Evolutionary conservation across 2,329 filamentous ascomycete species (phyloP).

Genomic region (Diaporthe longicolla): DNA sequence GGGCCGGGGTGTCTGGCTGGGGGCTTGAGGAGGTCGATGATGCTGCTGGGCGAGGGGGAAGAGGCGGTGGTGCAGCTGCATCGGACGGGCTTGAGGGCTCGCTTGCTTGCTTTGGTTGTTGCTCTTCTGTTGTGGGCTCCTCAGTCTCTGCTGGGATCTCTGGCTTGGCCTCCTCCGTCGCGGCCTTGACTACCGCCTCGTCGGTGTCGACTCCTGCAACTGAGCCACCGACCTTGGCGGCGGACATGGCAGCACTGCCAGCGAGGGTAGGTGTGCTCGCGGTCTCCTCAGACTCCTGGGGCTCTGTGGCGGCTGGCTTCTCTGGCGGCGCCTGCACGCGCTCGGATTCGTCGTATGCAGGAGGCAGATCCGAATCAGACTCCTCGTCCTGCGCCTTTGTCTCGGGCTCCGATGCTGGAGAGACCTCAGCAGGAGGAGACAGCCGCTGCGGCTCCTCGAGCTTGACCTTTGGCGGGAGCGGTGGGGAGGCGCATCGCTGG

Average conservation of each 20-base stretch:
- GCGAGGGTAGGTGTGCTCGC: slow-evolving; percentile 1
- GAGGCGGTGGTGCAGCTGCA: slow-evolving; percentile 12
- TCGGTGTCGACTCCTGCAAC: slow-evolving; percentile 1
- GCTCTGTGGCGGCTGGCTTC: slow-evolving; percentile 9
- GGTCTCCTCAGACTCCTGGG: background rate
- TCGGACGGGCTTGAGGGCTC: background rate
- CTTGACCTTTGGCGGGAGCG: slow-evolving; percentile 40
- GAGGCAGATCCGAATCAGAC: slow-evolving; percentile 21
- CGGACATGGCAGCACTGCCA: slow-evolving; percentile 1
- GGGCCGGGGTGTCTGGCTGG: slow-evolving; percentile 34
- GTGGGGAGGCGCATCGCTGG: slow-evolving; percentile 37
- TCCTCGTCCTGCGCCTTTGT: background rate
- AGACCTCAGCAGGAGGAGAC: background rate
- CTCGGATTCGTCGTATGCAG: slow-evolving; percentile 39
- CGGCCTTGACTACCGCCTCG: background rate
- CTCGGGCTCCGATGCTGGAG: background rate
- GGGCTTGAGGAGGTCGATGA: slow-evolving; percentile 5
- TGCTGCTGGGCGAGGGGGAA: slow-evolving; percentile 31
- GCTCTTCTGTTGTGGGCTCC: background rate
- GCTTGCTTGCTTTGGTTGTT: background rate
- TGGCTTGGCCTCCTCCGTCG: background rate
- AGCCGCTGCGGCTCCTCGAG: slow-evolving; percentile 11
- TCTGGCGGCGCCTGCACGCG: slow-evolving; percentile 36
- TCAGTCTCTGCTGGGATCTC: background rate
- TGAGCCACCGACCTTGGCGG: background rate